Evolutionary conservation across 495 filamentous ascomycete genomes (phyloP), one percentile per base, ranked within the genome.

Genomic region (Penicillium silybi): DNA sequence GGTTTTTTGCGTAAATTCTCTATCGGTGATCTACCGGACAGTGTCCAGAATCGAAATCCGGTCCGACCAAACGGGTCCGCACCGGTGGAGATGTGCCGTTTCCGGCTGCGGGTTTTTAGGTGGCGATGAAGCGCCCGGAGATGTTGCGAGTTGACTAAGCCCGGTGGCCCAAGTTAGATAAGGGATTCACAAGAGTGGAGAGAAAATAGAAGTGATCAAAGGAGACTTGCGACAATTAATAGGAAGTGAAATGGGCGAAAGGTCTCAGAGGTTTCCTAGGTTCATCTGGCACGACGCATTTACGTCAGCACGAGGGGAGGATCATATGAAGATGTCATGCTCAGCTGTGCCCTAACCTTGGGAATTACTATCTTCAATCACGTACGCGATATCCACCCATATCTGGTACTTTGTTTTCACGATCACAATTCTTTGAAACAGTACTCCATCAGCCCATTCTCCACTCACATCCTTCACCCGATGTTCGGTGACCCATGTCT

Each of bases 31-130:
- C 64, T 62, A 58, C 61, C 58, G 61, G 53, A 43, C 26, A 47
- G 60, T 59, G 48, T 56, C 53, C 56, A 62, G 58, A 57, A 58
- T 57, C 55, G 52, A 57, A 56, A 48, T 52, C 63, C 56, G 58
- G 58, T 66, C 63, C 63, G 63, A 64, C 58, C 48, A 51, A 55
- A 52, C 54, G 59, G 59, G 56, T 65, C 62, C 62, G 34, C 19
- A 22, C 20, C 18, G 52, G 61, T 62, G 62, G 56, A 62, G 55
- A 32, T 48, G 58, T 60, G 54, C 62, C 62, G 62, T 53, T 61
- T 61, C 38, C 62, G 62, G 62, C 18, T 13, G 15, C n/a, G 1
- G n/a, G 37, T 2, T 43, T 43, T 17, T 38, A 6, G 37, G 51
- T 57, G 50, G 57, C 57, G 53, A 56, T 59, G 42, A 27, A 34